phyloP scores from a whole-genome alignment of 73 alveolate species.

The Uronychia setigera region DNA sequence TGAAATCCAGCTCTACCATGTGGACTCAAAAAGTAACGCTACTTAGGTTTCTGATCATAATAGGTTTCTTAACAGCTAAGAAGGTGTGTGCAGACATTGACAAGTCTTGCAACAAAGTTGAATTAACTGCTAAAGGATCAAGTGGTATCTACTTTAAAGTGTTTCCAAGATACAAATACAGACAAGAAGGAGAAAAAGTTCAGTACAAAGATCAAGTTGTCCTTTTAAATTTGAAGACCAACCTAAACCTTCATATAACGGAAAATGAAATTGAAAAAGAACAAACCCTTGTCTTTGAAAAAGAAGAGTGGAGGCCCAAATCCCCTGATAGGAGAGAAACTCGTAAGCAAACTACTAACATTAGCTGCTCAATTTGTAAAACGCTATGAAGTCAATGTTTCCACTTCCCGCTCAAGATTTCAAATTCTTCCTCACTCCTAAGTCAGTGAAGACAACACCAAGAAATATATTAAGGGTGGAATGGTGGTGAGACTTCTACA shows the following conservation, averaged over 20 bases:
- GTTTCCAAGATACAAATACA: slow-evolving; percentile 52
- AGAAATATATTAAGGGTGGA: slow-evolving; percentile 51
- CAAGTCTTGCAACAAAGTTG: slow-evolving; percentile 53
- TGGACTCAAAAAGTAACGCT: slow-evolving; percentile 28
- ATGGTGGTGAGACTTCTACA: slow-evolving; percentile 56
- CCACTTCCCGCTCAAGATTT: slow-evolving; percentile 54
- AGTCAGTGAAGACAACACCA: slow-evolving; percentile 36
- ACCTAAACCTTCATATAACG: slow-evolving; percentile 54
- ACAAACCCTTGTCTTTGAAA: background rate
- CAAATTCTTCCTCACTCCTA: slow-evolving; percentile 34
- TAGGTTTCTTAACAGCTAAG: slow-evolving; percentile 41
- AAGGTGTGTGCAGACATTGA: slow-evolving; percentile 54
- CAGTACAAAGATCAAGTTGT: slow-evolving; percentile 58
- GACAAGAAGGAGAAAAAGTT: slow-evolving; percentile 74
- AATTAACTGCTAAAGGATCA: slow-evolving; percentile 29
- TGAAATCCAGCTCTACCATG: slow-evolving; percentile 57
- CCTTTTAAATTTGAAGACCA: slow-evolving; percentile 43
- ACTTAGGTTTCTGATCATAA: background rate
- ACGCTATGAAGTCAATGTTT: slow-evolving; percentile 44
- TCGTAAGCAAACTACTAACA: slow-evolving; percentile 14
- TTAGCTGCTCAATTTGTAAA: slow-evolving; percentile 32
- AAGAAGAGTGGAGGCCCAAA: slow-evolving; percentile 36
- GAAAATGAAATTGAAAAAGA: slow-evolving; percentile 8
- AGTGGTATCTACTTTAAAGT: slow-evolving; percentile 28
- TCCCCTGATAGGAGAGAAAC: slow-evolving; percentile 53